phyloP scores from a whole-genome alignment of 139 green algal genomes.

The Micromonas commoda region DNA sequence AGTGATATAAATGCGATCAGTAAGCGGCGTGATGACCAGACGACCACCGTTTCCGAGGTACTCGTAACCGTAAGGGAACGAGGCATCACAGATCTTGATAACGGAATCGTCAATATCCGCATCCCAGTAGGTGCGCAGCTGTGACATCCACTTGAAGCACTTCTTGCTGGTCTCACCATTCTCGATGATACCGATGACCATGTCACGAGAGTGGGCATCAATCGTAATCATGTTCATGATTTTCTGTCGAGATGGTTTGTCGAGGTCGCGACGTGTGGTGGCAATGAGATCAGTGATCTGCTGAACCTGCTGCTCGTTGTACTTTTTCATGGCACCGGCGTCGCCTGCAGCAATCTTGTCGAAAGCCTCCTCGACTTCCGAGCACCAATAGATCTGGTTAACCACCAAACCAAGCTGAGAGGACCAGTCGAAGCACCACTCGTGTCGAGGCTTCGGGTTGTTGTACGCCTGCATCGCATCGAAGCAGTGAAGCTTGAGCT shows the following conservation, averaged over 20 bases:
- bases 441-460: slow-evolving; percentile 52
- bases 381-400: slow-evolving; percentile 84
- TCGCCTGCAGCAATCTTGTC: slow-evolving; percentile 51
- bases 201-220: slow-evolving; percentile 71
- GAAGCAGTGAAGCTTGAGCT: slow-evolving; percentile 64
- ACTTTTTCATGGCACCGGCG: slow-evolving; percentile 58
- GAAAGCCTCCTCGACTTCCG: slow-evolving; percentile 77
- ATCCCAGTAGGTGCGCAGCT: slow-evolving; percentile 76
- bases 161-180: slow-evolving; percentile 44
- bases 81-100: slow-evolving; percentile 69
- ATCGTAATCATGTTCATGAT: slow-evolving; percentile 83
- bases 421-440: slow-evolving; percentile 81
- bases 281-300: slow-evolving; percentile 79
- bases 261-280: slow-evolving; percentile 53
- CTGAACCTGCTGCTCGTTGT: slow-evolving; percentile 77
- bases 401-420: slow-evolving; percentile 82
- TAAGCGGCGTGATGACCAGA: slow-evolving; percentile 74
- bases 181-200: slow-evolving; percentile 49
- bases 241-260: slow-evolving; percentile 59
- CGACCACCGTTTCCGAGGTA: slow-evolving; percentile 72
- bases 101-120: slow-evolving; percentile 53
- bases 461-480: slow-evolving; percentile 66
- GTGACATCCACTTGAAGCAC: slow-evolving; percentile 70
- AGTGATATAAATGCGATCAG: slow-evolving; percentile 79
- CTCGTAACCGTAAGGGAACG: slow-evolving; percentile 75